Percentiles rank a stretch among this genome's conserved stretches.
These are phyloP conservation scores for Volvox carteri DNA, from an alignment of 163 green algal genomes.

Conservation along the genomic window DNA sequence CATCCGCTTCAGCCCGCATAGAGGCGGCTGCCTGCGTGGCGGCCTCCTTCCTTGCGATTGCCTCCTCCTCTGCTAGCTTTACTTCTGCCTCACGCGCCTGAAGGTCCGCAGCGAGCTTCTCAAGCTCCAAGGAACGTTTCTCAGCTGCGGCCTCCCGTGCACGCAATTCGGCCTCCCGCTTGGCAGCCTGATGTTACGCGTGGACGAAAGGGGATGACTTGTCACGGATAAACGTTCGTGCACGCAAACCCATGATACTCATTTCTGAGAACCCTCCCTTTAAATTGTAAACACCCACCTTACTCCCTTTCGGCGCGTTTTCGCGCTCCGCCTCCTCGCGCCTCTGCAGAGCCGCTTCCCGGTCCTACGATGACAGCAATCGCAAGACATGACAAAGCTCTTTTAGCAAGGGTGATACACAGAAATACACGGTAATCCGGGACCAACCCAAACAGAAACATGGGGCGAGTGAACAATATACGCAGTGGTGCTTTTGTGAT, in stretches of 20 bases:
- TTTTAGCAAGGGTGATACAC: no score
- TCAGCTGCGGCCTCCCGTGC: background rate
- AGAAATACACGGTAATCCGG: no score
- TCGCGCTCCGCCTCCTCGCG: constrained; percentile 19
- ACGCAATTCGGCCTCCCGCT: constrained; percentile 24
- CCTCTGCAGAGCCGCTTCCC: background rate
- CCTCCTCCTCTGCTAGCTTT: background rate
- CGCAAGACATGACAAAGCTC: no score
- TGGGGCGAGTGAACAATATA: no score
- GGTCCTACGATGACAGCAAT: constrained; percentile 7
- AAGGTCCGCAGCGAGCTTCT: background rate
- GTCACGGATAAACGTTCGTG: no score
- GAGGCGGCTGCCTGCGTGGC: background rate
- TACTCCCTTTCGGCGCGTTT: background rate
- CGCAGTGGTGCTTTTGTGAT: no score
- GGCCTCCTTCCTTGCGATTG: background rate
- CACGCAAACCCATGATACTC: no score
- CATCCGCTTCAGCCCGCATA: background rate
- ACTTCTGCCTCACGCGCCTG: background rate
- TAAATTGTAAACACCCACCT: background rate
- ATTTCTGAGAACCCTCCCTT: no score
- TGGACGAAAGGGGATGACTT: no score
- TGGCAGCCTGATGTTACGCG: background rate
- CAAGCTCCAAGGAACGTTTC: constrained; percentile 20
- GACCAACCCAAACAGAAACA: no score